Evolutionary conservation across 2,329 filamentous ascomycete species (phyloP).

Genomic region (Neonectria neomacrospora): DNA sequence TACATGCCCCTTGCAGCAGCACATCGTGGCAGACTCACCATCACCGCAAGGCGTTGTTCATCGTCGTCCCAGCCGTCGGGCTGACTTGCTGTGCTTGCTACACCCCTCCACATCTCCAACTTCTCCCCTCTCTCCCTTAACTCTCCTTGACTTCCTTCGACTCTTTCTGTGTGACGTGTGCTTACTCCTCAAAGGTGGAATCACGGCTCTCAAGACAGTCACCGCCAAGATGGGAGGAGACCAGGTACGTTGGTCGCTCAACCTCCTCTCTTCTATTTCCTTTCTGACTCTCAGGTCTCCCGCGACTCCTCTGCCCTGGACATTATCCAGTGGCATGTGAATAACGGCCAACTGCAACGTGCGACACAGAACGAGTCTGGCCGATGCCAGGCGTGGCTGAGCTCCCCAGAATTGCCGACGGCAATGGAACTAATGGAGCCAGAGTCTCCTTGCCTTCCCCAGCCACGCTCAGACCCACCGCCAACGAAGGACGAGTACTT

Average conservation of each 20-base stretch:
- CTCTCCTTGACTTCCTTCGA: background rate
- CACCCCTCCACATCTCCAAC: background rate
- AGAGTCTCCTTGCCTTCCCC: slow-evolving; percentile 32
- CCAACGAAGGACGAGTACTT: slow-evolving; percentile 66
- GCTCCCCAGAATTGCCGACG: slow-evolving; percentile 38
- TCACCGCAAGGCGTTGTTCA: background rate
- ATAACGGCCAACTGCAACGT: background rate
- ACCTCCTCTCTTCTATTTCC: background rate
- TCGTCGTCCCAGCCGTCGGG: background rate
- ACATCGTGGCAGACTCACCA: background rate
- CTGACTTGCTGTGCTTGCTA: background rate
- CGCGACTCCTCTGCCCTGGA: background rate
- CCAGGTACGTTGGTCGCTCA: background rate
- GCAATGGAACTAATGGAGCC: slow-evolving; percentile 39
- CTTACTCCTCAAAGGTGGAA: background rate
- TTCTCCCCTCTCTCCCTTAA: background rate
- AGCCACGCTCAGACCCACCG: background rate
- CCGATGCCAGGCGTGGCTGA: slow-evolving; percentile 25
- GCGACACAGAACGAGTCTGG: background rate
- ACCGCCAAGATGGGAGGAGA: background rate
- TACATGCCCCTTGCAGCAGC: background rate
- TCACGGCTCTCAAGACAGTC: too few species aligned
- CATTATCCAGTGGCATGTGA: slow-evolving; percentile 18
- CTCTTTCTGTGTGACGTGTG: background rate
- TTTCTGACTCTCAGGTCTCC: background rate